These are phyloP conservation scores for Ganoderma multipileum DNA, from an alignment of 1,284 basidiomycete species.

Conservation along the genomic window DNA sequence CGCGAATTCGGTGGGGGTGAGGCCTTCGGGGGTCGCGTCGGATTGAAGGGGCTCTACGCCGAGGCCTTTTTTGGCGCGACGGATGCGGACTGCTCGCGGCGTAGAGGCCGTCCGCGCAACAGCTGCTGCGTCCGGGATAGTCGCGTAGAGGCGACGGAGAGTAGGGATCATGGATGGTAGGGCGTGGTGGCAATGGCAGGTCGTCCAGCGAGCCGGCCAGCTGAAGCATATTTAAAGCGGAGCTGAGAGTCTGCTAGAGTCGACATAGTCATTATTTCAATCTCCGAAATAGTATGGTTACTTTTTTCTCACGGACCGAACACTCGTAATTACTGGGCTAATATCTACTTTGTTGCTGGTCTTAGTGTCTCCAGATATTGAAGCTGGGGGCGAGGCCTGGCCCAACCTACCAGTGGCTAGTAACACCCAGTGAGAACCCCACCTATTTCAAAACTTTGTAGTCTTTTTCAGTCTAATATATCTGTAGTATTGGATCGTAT, in stretches of 20 bases:
- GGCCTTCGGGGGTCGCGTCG: constrained; percentile 57
- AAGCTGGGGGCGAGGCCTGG: too few relatives aligned
- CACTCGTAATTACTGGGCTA: too few relatives aligned
- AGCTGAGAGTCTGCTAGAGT: neutral
- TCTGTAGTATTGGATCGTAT: too few relatives aligned
- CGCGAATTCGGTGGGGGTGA: constrained; percentile 67
- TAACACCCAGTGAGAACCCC: too few relatives aligned
- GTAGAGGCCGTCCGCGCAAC: constrained; percentile 70
- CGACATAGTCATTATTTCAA: neutral
- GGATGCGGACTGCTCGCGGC: constrained; percentile 73
- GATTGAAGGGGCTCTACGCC: constrained; percentile 49
- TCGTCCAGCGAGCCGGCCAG: neutral
- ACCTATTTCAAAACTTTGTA: too few relatives aligned
- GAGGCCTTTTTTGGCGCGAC: constrained; percentile 57
- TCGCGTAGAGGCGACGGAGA: constrained; percentile 58
- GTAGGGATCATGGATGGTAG: constrained; percentile 30
- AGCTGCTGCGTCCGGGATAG: constrained; percentile 54
- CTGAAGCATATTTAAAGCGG: neutral
- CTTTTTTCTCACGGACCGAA: too few relatives aligned
- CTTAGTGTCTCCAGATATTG: too few relatives aligned
- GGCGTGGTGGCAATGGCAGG: constrained; percentile 17
- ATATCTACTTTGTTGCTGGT: too few relatives aligned
- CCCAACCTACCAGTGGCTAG: too few relatives aligned
- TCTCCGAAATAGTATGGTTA: neutral
- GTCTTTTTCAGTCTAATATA: too few relatives aligned